Percentiles rank a stretch among this genome's conserved stretches.
phyloP scores from a whole-genome alignment of 2,329 filamentous ascomycete genomes.

The Sphaerulina musiva region DNA sequence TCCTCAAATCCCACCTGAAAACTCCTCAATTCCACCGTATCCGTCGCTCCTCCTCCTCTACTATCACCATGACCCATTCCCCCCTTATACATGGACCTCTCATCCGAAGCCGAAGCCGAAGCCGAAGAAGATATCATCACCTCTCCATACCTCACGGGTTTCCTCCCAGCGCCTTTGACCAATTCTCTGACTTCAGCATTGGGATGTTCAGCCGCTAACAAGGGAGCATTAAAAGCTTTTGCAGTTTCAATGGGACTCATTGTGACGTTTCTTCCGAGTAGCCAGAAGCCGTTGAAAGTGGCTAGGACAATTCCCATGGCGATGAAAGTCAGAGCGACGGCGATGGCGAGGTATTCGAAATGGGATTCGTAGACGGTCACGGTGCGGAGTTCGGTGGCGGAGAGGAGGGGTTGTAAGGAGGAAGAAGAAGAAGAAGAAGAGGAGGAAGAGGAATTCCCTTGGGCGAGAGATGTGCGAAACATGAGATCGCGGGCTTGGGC shows the following conservation, averaged over 20 bases:
- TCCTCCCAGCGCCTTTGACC: conserved; percentile 13
- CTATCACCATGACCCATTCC: not conserved
- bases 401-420: conserved; percentile 5
- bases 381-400: conserved; percentile 3
- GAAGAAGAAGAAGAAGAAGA: not conserved
- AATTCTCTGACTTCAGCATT: conserved; percentile 16
- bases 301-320: conserved; percentile 8
- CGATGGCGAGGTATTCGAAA: conserved; percentile 9
- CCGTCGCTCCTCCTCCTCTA: not conserved
- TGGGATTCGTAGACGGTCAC: conserved; percentile 12
- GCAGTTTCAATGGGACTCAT: conserved; percentile 17
- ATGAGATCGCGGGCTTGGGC: conserved; percentile 17
- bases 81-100: conserved; percentile 5
- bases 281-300: conserved; percentile 15
- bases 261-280: conserved; percentile 13
- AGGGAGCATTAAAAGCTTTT: conserved; percentile 17
- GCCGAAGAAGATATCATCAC: not conserved
- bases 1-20: conserved; percentile 14
- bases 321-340: conserved; percentile 11
- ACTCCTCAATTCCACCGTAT: conserved; percentile 12
- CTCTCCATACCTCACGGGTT: conserved; percentile 16
- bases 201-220: conserved; percentile 14
- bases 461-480: conserved; percentile 16
- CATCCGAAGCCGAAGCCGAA: not conserved
- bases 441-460: conserved; percentile 6